Percentiles rank a stretch among this genome's conserved stretches.
Conservation (phyloP, 768 basidiomycete species). For the Tricholoma bakamatsutake region DNA sequence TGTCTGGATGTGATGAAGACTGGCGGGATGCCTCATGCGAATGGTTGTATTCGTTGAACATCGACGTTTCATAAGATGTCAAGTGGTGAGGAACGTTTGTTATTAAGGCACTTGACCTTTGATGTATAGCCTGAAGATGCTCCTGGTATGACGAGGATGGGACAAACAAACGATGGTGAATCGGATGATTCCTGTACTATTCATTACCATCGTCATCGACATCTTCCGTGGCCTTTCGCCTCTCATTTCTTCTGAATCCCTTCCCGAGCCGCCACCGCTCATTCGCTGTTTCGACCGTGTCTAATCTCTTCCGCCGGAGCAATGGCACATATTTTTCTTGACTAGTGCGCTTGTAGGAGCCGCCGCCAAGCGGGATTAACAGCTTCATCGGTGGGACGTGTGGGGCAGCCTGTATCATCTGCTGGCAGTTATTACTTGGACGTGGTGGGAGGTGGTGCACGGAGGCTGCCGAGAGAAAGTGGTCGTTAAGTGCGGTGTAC, state of each 20-base stretch:
- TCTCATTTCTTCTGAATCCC: constrained; percentile 42
- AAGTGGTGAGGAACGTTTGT: too few species aligned
- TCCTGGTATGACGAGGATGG: too few species aligned
- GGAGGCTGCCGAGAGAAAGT: constrained; percentile 57
- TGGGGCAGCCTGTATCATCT: constrained; percentile 11
- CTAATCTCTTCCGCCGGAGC: constrained; percentile 59
- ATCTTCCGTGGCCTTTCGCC: constrained; percentile 19
- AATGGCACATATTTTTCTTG: constrained; percentile 58
- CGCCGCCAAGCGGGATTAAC: constrained; percentile 68
- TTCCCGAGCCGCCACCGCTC: constrained; percentile 72
- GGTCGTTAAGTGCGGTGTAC: constrained; percentile 53
- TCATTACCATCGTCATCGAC: constrained; percentile 19
- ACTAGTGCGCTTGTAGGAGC: constrained; percentile 49
- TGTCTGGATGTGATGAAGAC: too few species aligned
- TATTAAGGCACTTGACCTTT: too few species aligned
- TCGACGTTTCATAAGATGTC: too few species aligned
- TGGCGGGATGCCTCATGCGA: too few species aligned
- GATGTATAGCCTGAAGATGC: too few species aligned
- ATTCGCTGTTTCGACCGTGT: constrained; percentile 69
- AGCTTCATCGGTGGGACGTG: constrained; percentile 13
- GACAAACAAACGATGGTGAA: too few species aligned
- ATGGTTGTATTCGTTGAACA: too few species aligned
- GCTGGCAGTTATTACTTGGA: constrained; percentile 26
- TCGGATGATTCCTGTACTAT: background rate
- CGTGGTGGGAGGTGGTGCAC: constrained; percentile 41